phyloP scores from a whole-genome alignment of 1,284 basidiomycete genomes.

The Ceraceosorus guamensis region DNA sequence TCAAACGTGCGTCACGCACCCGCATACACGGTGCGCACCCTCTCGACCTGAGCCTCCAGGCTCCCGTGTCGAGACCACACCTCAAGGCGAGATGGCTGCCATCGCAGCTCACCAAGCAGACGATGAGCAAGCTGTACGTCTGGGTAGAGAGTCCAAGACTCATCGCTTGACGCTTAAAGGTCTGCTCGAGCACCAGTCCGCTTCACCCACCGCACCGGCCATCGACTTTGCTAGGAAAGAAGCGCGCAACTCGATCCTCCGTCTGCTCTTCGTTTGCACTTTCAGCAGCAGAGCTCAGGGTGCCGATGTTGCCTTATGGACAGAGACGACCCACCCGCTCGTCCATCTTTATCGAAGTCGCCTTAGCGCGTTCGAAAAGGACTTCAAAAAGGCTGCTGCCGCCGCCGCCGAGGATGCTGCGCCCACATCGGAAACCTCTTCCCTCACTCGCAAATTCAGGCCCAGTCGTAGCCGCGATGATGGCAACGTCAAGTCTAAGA shows the following conservation, averaged over 20 bases:
- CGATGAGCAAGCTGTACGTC: not conserved
- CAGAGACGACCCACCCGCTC: conserved; percentile 39
- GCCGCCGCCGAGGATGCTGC: not conserved
- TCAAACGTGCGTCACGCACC: too few species aligned
- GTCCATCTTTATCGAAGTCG: conserved; percentile 29
- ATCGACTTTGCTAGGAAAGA: conserved; percentile 33
- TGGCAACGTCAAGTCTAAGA: conserved; percentile 16
- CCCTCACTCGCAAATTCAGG: not conserved
- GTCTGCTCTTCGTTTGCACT: conserved; percentile 38
- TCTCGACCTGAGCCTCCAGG: too few species aligned
- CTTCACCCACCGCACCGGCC: conserved; percentile 8
- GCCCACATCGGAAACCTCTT: not conserved
- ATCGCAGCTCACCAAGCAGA: not conserved
- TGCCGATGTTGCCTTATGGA: conserved; percentile 35
- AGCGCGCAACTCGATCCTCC: conserved; percentile 39
- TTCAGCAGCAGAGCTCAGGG: conserved; percentile 32
- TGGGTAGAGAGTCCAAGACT: conserved; percentile 3
- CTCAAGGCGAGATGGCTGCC: not conserved
- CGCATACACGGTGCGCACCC: too few species aligned
- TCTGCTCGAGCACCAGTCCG: not conserved
- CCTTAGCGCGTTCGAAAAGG: conserved; percentile 29
- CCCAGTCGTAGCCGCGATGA: conserved; percentile 4
- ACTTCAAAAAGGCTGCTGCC: not conserved
- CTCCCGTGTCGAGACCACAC: too few species aligned
- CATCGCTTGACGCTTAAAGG: conserved; percentile 3